A percentile compares a stretch with the other conserved stretches of the same genome.
Evolutionary conservation across 1,284 basidiomycete genomes (phyloP).

Genomic region (Polyporus tsugae): DNA sequence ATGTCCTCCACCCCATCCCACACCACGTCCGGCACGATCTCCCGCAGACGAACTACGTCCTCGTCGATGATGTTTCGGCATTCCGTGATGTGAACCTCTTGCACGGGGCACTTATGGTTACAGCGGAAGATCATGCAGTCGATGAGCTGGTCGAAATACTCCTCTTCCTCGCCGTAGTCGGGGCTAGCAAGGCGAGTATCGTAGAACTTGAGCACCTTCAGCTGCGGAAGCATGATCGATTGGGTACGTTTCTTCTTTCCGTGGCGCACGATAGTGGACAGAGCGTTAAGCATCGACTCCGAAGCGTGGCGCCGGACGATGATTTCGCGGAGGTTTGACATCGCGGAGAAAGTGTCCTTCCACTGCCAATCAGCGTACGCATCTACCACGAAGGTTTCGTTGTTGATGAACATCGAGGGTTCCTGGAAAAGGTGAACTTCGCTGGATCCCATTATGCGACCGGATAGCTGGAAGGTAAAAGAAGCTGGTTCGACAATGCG

Average conservation of each 20-base stretch:
- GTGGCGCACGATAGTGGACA: conserved; percentile 4
- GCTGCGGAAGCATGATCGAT: conserved; percentile 16
- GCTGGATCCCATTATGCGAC: background rate
- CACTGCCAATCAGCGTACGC: conserved; percentile 11
- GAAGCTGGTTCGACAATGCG: background rate
- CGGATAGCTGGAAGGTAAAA: background rate
- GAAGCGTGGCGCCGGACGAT: conserved; percentile 6
- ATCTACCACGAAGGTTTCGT: conserved; percentile 1
- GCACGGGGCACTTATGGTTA: conserved; percentile 19
- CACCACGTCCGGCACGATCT: conserved; percentile 20
- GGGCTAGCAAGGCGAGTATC: conserved; percentile 10
- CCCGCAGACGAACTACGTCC: conserved; percentile 18
- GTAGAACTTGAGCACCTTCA: conserved; percentile 16
- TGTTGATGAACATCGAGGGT: background rate
- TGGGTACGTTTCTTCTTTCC: background rate
- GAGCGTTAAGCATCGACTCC: conserved; percentile 14
- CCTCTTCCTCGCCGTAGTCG: conserved; percentile 11
- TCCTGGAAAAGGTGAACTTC: background rate
- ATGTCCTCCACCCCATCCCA: conserved; percentile 23
- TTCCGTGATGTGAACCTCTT: conserved; percentile 11
- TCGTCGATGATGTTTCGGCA: conserved; percentile 18
- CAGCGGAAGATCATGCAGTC: conserved; percentile 24
- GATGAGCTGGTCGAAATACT: conserved; percentile 19
- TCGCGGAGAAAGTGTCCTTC: conserved; percentile 17
- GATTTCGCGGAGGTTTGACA: conserved; percentile 19